phyloP scores from a whole-genome alignment of 2,329 filamentous ascomycete genomes.

The Pezicula rhizophila region DNA sequence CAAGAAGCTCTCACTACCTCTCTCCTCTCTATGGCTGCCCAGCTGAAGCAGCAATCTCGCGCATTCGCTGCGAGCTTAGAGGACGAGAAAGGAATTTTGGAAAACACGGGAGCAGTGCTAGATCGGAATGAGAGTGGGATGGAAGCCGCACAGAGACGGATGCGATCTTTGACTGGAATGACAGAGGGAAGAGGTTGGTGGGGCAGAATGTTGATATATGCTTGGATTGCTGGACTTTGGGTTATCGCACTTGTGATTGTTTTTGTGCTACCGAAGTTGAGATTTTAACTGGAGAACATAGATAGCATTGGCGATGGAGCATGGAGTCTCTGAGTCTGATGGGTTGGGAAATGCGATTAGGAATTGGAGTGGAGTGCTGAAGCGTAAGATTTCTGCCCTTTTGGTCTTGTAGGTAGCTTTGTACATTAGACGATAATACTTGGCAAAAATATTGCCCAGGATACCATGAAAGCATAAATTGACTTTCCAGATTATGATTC shows the following conservation, averaged over 20 bases:
- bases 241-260: constrained; percentile 72
- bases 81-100: constrained; percentile 63
- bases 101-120: constrained; percentile 66
- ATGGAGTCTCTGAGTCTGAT: not conserved
- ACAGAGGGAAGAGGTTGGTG: constrained; percentile 85
- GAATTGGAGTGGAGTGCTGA: no score
- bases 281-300: constrained; percentile 51
- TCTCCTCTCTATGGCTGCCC: constrained; percentile 72
- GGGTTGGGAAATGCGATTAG: no score
- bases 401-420: no score
- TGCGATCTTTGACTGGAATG: constrained; percentile 73
- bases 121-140: constrained; percentile 72
- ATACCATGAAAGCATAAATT: no score
- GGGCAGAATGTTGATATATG: constrained; percentile 78
- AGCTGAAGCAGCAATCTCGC: constrained; percentile 69
- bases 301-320: not conserved
- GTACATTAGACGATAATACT: no score
- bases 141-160: constrained; percentile 67
- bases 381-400: no score
- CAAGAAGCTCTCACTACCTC: constrained; percentile 78
- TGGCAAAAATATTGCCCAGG: no score
- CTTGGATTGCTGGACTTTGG: constrained; percentile 77
- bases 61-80: constrained; percentile 68
- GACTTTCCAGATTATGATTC: no score
- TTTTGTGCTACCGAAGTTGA: constrained; percentile 79